phyloP scores from a whole-genome alignment of 177 flowering plant genomes.

The Vitis hybrid region DNA sequence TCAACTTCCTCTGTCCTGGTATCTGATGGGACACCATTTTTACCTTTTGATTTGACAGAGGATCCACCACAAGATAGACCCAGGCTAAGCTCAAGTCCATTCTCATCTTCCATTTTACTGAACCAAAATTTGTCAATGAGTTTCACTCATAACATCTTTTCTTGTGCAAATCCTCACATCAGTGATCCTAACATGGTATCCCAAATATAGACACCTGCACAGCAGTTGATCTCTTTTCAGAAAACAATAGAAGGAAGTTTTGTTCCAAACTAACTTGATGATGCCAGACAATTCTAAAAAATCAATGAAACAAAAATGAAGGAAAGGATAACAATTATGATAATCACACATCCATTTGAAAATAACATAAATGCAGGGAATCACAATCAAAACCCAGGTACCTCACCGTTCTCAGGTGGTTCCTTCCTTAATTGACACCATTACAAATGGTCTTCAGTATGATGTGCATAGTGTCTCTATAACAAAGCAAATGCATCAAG shows the following conservation, averaged over 20 bases:
- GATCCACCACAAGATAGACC: conserved; percentile 73
- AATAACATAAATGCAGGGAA: neutral
- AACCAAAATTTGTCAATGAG: neutral
- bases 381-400: neutral
- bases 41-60: conserved; percentile 53
- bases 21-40: conserved; percentile 49
- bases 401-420: neutral
- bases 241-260: neutral
- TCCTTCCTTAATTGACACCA: neutral
- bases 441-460: neutral
- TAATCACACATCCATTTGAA: neutral
- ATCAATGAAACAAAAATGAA: neutral
- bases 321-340: neutral
- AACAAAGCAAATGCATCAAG: too few species aligned
- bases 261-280: neutral
- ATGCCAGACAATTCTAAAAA: too few species aligned
- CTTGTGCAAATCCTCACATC: neutral
- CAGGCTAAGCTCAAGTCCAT: conserved; percentile 85
- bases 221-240: neutral
- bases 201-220: conserved; percentile 1
- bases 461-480: neutral
- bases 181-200: neutral
- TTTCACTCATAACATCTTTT: neutral
- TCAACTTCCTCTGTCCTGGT: conserved; percentile 50
- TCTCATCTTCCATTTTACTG: conserved; percentile 73